Conservation (phyloP, 2,329 filamentous ascomycete genomes). For the Trichoderma koningii region DNA sequence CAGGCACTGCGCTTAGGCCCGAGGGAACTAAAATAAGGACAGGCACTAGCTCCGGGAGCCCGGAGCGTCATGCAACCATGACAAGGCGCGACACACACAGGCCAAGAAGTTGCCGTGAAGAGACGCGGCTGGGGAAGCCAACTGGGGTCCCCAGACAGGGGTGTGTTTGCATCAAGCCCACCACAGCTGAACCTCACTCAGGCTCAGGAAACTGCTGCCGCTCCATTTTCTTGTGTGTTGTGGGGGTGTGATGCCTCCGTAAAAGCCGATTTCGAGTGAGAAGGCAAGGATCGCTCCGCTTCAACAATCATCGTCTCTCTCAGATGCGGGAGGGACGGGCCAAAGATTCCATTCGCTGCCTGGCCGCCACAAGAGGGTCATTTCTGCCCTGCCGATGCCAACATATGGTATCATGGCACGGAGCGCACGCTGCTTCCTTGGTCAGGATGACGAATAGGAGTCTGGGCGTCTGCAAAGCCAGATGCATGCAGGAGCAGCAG, state of each 20-base stretch:
- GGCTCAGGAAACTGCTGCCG: background rate
- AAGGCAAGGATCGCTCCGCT: background rate
- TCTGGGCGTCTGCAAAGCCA: background rate
- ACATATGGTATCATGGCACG: background rate
- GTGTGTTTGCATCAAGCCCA: slow-evolving; percentile 6
- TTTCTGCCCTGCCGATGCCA: slow-evolving; percentile 5
- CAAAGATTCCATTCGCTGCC: background rate
- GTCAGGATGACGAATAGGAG: background rate
- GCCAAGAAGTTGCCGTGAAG: slow-evolving; percentile 12
- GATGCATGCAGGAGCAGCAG: background rate
- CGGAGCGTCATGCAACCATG: background rate
- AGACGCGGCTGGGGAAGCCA: slow-evolving; percentile 12
- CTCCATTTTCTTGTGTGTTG: background rate
- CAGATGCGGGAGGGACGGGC: background rate
- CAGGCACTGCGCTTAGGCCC: background rate
- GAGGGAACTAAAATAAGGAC: slow-evolving; percentile 1
- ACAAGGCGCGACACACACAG: slow-evolving; percentile 5
- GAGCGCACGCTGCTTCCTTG: background rate
- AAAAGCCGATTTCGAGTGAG: background rate
- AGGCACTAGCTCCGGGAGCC: slow-evolving; percentile 8
- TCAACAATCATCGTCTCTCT: background rate
- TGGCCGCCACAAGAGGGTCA: background rate
- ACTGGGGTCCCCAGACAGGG: background rate
- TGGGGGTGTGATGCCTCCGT: background rate
- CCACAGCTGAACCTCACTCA: slow-evolving; percentile 4